Base-by-base conservation (phyloP, 306 rosid species). In the Erythrophleum fordii region DNA sequence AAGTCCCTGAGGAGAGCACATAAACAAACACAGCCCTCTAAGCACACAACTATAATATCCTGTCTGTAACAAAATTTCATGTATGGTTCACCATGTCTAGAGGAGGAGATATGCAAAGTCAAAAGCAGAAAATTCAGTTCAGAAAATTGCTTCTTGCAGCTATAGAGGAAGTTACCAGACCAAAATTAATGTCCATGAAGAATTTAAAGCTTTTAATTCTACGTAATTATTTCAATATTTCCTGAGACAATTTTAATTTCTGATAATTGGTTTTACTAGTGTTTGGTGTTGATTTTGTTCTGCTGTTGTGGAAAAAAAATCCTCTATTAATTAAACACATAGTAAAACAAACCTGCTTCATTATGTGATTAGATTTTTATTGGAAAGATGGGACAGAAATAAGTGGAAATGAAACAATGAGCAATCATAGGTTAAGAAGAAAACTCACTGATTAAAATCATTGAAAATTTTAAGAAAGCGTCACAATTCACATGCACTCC, bases 1-100 rank as follows among this genome's bases (percentile, higher is more conserved):
- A 17, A 95, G 94, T 64, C 99, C 99, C 99, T 95, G 45, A 39
- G 28, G 10, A 41, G 34, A 11, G 46, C 55, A 83, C 52, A 79
- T 5, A 71, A 65, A n/a, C 48, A 34, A 34, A 35, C 26, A 35
- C 46, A 65, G 16, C 3, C 22, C 14, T 14, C 1, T 35, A 37
- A 35, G 70, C 70, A 35, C 70, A 9, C 7, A 35, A 65, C 1
- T 17, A 9, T 18, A n/a, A 65, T 5, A 17, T 17, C 46, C 46
- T 65, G 44, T 8, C 11, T 17, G 0, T 16, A 31, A 7, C 8
- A 62, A 62, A 14, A 14, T 31, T n/a, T 17, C 34, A 31, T 31
- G 44, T 16, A 62, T 31, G 8, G 13, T 62, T 34, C 42, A 61
- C 12, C 20, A 31, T 16, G 65, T 26, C 22, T 3, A 58, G 31